Evolutionary conservation across 345 rosid species (phyloP).

Genomic region (Carallia pectinifolia): DNA sequence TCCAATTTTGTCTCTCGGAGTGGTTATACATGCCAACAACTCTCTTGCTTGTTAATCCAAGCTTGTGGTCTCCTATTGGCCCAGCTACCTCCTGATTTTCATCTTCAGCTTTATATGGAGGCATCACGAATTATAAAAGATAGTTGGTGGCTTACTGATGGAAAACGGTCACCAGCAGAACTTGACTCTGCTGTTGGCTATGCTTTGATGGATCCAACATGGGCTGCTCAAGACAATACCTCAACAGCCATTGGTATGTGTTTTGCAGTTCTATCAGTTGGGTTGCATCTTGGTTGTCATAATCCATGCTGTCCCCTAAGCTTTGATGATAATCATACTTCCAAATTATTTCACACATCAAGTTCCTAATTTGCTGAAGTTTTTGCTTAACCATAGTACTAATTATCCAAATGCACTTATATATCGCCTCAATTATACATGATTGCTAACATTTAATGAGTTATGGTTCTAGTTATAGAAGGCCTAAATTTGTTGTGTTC

Average conservation of each 20-base stretch:
- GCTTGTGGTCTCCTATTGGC: conserved; percentile 96
- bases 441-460: no score
- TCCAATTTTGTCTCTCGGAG: conserved; percentile 89
- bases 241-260: conserved; percentile 88
- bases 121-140: conserved; percentile 79
- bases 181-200: conserved; percentile 88
- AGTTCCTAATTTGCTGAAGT: no score
- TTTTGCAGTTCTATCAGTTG: background rate
- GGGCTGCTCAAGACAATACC: conserved; percentile 99
- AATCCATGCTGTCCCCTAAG: background rate
- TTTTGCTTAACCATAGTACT: no score
- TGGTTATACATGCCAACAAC: conserved; percentile 94
- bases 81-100: conserved; percentile 90
- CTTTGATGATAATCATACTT: no score
- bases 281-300: background rate
- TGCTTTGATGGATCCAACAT: conserved; percentile 94
- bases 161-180: conserved; percentile 70
- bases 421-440: no score
- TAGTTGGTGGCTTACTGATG: conserved; percentile 95
- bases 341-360: no score
- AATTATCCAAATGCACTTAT: no score
- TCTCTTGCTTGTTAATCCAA: conserved; percentile 93
- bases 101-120: conserved; percentile 75
- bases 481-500: no score
- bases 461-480: no score